These are phyloP conservation scores for Gymnopilus dilepis DNA, from an alignment of 768 basidiomycete genomes.

Conservation along the genomic window DNA sequence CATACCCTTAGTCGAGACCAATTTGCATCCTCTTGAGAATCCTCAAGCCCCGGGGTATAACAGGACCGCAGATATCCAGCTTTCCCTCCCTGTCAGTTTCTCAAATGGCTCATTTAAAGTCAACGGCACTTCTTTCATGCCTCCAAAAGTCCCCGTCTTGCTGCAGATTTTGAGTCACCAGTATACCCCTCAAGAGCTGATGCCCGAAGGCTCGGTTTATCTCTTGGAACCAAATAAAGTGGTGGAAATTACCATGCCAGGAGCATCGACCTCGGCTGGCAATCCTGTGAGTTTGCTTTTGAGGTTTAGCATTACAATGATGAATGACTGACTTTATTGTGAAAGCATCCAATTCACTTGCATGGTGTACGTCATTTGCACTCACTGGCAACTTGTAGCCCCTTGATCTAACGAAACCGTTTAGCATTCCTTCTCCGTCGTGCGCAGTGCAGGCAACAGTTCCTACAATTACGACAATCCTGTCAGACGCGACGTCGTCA, in stretches of 20 bases:
- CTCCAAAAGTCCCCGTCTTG: slow-evolving; percentile 48
- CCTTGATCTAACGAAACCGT: background rate
- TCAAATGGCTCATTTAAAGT: slow-evolving; percentile 29
- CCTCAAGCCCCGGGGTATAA: slow-evolving; percentile 35
- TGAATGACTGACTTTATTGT: background rate
- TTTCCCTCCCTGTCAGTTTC: slow-evolving; percentile 36
- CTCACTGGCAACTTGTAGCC: background rate
- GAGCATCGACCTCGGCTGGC: slow-evolving; percentile 36
- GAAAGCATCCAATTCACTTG: slow-evolving; percentile 48
- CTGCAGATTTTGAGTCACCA: slow-evolving; percentile 50
- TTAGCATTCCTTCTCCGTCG: slow-evolving; percentile 43
- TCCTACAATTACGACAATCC: slow-evolving; percentile 55
- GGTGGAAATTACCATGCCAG: slow-evolving; percentile 54
- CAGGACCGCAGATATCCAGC: slow-evolving; percentile 46
- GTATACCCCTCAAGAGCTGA: slow-evolving; percentile 38
- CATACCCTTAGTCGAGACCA: slow-evolving; percentile 40
- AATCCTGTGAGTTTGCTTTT: slow-evolving; percentile 35
- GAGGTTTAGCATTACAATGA: background rate
- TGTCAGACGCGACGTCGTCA: slow-evolving; percentile 44
- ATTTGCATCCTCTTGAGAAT: slow-evolving; percentile 38
- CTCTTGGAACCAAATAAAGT: slow-evolving; percentile 46
- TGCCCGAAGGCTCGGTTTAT: slow-evolving; percentile 48
- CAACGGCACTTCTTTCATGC: slow-evolving; percentile 40
- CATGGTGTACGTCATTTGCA: slow-evolving; percentile 39
- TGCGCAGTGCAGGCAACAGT: slow-evolving; percentile 44